Percentiles rank a stretch among this genome's conserved stretches.
These are phyloP conservation scores for Wallacemonas sp. DNA, from an alignment of 208 protist genomes.

Conservation along the genomic window DNA sequence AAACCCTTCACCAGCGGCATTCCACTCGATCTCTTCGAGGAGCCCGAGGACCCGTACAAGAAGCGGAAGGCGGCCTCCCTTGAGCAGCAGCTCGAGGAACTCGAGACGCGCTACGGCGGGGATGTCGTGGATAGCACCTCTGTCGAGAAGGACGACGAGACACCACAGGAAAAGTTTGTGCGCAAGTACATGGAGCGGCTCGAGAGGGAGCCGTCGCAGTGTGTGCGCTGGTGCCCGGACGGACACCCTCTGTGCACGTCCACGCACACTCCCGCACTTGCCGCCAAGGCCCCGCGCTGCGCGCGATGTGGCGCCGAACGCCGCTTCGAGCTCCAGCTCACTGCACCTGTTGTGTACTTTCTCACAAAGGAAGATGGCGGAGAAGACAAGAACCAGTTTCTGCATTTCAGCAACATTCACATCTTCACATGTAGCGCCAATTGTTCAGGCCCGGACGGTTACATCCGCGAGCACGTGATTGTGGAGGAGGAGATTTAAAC, in stretches of 20 bases:
- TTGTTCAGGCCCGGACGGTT: slow-evolving; percentile 61
- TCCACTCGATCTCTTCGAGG: slow-evolving; percentile 69
- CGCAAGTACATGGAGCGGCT: slow-evolving; percentile 83
- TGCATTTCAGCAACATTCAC: slow-evolving; percentile 86
- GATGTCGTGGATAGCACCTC: slow-evolving; percentile 58
- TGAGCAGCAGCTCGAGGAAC: slow-evolving; percentile 60
- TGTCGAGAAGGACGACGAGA: slow-evolving; percentile 77
- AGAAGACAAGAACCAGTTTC: slow-evolving; percentile 48
- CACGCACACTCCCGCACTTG: slow-evolving; percentile 11
- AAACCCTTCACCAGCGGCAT: slow-evolving; percentile 51
- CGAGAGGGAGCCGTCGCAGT: slow-evolving; percentile 70
- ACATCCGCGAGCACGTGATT: slow-evolving; percentile 64
- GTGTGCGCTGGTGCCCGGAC: slow-evolving; percentile 83
- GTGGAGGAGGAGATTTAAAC: slow-evolving; percentile 82
- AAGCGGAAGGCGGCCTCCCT: slow-evolving; percentile 35
- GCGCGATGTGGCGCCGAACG: slow-evolving; percentile 50
- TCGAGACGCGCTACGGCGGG: slow-evolving; percentile 45
- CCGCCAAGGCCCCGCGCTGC: slow-evolving; percentile 51
- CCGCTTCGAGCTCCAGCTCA: slow-evolving; percentile 84
- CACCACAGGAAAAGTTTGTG: slow-evolving; percentile 54
- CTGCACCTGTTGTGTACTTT: slow-evolving; percentile 79
- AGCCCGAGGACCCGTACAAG: slow-evolving; percentile 27
- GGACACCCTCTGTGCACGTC: slow-evolving; percentile 46
- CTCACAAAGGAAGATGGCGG: slow-evolving; percentile 57
- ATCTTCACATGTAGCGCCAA: slow-evolving; percentile 78